Evolutionary conservation across 371 early-diverging fungal species (phyloP), one percentile per base, ranked within the genome.

Genomic region (Vairimorpha necatrix): DNA sequence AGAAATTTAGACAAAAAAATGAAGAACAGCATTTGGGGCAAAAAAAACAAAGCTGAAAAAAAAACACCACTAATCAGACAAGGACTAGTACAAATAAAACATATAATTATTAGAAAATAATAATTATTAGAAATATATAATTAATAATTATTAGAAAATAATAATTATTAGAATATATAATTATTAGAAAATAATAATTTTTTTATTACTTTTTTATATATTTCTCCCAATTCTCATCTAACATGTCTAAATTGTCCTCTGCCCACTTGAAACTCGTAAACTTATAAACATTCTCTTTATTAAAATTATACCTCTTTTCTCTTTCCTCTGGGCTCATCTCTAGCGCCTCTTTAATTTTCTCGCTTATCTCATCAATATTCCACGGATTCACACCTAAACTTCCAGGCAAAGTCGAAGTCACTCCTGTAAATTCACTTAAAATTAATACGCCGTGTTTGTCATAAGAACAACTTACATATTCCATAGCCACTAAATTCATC

Each of bases 251-350:
- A 72, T 79, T 81, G 22, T 77, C 60, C 34, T 82, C 75, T 16
- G 84, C 99, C 99, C 99, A 99, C 85, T 92, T 91, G 6, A 93
- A 91, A 7, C 97, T 98, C 0, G 98, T 98, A 85, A 94, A 94
- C 81, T 93, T 93, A 28, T 88, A 91, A 20, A 98, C 94, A 84
- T 94, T 94, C 14, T 90, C 87, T 81, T 88, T 90, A 54, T 98
- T 89, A 76, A 91, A 93, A 80, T 91, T 88, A 83, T 94, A 92
- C 84, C 93, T 93, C 46, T 87, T 83, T 70, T 87, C 87, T 58
- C 92, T 88, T 56, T 88, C 86, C 33, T 90, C 89, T 3, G 89
- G 87, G 0, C 90, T 83, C 94, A 98, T 93, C 0, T 90, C 90
- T 32, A 99, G 89, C 11, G 96, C 96, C 61, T 90, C 89, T 77